Evolutionary conservation across 371 early-diverging fungal species (phyloP), one percentile per base, ranked within the genome.

Genomic region (Nosema muscidifuracis): DNA sequence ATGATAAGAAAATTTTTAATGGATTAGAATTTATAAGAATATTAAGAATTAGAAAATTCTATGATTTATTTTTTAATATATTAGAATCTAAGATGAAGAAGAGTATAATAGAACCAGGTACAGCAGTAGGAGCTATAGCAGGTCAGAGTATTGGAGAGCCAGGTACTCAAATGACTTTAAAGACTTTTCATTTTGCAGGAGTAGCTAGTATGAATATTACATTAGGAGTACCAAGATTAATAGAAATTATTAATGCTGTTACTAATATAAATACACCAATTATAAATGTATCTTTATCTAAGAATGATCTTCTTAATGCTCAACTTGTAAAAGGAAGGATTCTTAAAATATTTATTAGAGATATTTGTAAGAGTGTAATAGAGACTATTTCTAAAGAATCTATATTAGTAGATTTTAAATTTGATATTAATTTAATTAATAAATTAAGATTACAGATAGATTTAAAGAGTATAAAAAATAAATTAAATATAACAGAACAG

Each of bases 171-270:
- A 98, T 98, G 99, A 98, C 99, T 47, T 85, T 98, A 69, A 96
- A 96, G 83, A 95, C 99, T 79, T 98, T 98, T 91, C 99, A 98
- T 85, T 97, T 95, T 89, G 96, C 99, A 82, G 99, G 99, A 87
- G 93, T 96, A 55, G 93, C 94, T 42, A 88, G 89, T 79, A 93
- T 94, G 93, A 98, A 94, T 87, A 89, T 96, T 73, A 94, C 99
- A 0, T 87, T 94, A 74, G 99, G 99, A 86, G 97, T 98, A 56
- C 99, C 99, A 2, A 90, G 97, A 81, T 90, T 97, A 83, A 95
- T 95, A 84, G 93, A 92, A 85, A 92, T 94, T 80, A 92, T 85
- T 13, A 84, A 84, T 79, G 81, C 80, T 18, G 67, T 64, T 38
- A 36, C 51, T 3, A 90, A 90, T 44, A 95, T 98, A 64, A 88